phyloP scores from a whole-genome alignment of 169 alveolate genomes.

The Neospora caninum region DNA sequence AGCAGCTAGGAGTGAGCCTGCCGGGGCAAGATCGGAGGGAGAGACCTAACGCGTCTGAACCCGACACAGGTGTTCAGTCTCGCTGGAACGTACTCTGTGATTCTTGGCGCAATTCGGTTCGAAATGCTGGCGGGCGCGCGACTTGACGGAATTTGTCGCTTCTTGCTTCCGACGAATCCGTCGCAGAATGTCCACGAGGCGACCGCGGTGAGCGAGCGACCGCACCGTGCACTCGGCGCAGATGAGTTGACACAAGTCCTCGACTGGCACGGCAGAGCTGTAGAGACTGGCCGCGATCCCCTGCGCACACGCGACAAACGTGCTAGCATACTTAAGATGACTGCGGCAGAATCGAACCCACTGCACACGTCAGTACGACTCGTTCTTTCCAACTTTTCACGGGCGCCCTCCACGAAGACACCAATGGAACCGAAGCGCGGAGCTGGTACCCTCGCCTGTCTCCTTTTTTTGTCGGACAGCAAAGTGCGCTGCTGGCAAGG shows the following conservation, averaged over 20 bases:
- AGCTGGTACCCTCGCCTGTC: no score
- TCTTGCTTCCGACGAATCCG: slow-evolving; percentile 1
- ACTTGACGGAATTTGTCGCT: background rate
- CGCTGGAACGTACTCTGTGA: slow-evolving; percentile 6
- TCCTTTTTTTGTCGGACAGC: no score
- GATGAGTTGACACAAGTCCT: slow-evolving; percentile 3
- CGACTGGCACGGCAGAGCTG: background rate
- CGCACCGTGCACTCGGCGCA: background rate
- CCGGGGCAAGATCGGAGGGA: no score
- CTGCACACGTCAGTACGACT: background rate
- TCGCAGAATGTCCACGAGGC: background rate
- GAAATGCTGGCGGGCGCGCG: slow-evolving; percentile 6
- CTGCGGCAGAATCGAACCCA: background rate
- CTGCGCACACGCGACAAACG: background rate
- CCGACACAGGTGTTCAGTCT: no score
- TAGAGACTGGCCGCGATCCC: background rate
- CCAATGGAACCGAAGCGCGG: no score
- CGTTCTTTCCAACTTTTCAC: background rate
- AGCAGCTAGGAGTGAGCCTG: no score
- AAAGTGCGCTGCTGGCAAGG: no score
- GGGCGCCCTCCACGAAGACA: background rate
- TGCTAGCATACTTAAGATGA: background rate
- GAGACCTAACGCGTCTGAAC: no score
- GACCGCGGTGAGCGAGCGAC: background rate
- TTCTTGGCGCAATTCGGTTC: background rate